phyloP scores from a whole-genome alignment of 345 rosid species.

The Atalantia buxifolia region DNA sequence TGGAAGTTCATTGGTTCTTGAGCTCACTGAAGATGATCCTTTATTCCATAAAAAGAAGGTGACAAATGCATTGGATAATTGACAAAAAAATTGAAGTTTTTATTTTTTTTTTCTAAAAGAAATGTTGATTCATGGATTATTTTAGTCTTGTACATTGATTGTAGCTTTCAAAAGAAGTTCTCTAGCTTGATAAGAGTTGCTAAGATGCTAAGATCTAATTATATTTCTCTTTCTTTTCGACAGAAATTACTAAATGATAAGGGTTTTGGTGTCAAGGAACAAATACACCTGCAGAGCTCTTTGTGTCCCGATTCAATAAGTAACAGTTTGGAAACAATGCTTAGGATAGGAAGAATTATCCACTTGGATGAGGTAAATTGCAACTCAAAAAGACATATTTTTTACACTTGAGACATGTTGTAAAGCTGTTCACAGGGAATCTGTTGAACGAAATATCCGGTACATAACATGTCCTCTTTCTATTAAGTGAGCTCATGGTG shows the following conservation, averaged over 20 bases:
- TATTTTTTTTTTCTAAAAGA: not conserved
- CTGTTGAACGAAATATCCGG: not conserved
- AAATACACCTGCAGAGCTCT: slow-evolving; percentile 30
- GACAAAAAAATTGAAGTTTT: not conserved
- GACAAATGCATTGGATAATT: slow-evolving; percentile 2
- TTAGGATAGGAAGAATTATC: slow-evolving; percentile 59
- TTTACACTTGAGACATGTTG: not conserved
- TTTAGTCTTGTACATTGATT: not conserved
- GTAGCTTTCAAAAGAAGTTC: not conserved
- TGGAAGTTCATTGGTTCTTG: slow-evolving; percentile 37
- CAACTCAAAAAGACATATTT: not conserved
- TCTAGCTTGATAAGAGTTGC: not conserved
- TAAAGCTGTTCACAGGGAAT: slow-evolving; percentile 1
- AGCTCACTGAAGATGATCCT: slow-evolving; percentile 54
- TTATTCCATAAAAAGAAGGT: slow-evolving; percentile 66
- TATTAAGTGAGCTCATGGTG: slow-evolving; percentile 13
- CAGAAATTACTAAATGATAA: slow-evolving; percentile 56
- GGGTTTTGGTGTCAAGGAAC: slow-evolving; percentile 51
- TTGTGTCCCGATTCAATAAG: slow-evolving; percentile 33
- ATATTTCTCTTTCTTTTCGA: slow-evolving; percentile 3
- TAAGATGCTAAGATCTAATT: not conserved
- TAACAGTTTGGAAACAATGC: slow-evolving; percentile 40
- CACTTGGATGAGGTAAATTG: slow-evolving; percentile 66
- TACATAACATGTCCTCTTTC: not conserved
- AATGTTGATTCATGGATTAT: not conserved